These are phyloP conservation scores for Plasmodium billcollinsi DNA, from an alignment of 169 alveolate genomes.

Conservation along the genomic window DNA sequence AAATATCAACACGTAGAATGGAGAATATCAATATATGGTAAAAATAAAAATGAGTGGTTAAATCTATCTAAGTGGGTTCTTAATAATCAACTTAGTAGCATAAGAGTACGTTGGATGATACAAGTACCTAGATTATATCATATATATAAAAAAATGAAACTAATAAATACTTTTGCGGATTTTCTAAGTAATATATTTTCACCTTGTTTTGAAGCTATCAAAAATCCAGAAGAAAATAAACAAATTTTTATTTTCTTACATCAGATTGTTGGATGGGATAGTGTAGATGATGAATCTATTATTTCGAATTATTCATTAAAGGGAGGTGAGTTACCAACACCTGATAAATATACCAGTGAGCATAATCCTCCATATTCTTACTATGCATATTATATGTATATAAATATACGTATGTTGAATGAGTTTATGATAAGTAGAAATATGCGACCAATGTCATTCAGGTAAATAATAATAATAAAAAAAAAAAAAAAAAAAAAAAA, in stretches of 20 bases:
- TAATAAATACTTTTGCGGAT: constrained; percentile 86
- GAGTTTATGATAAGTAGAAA: constrained; percentile 88
- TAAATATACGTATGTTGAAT: constrained; percentile 91
- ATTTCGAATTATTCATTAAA: constrained; percentile 75
- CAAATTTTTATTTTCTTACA: constrained; percentile 79
- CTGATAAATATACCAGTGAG: constrained; percentile 86
- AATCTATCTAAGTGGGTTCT: constrained; percentile 92
- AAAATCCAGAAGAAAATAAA: constrained; percentile 88
- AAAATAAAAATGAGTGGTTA: constrained; percentile 91
- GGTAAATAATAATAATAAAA: constrained; percentile 36
- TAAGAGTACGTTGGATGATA: constrained; percentile 89
- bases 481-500: too few species aligned
- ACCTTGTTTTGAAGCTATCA: constrained; percentile 90
- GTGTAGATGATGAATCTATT: constrained; percentile 90
- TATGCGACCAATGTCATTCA: constrained; percentile 87
- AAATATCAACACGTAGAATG: constrained; percentile 93
- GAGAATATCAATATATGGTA: constrained; percentile 94
- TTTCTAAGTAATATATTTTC: constrained; percentile 86
- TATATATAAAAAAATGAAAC: constrained; percentile 83
- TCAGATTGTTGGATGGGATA: constrained; percentile 89
- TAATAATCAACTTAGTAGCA: constrained; percentile 83
- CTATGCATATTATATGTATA: constrained; percentile 93
- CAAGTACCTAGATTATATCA: constrained; percentile 93
- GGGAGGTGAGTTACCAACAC: constrained; percentile 84
- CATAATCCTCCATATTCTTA: constrained; percentile 94